Percentiles rank a stretch among this genome's conserved stretches.
These are phyloP conservation scores for Paecilomyces sp. DNA, from an alignment of 2,329 filamentous ascomycete species.

Conservation along the genomic window DNA sequence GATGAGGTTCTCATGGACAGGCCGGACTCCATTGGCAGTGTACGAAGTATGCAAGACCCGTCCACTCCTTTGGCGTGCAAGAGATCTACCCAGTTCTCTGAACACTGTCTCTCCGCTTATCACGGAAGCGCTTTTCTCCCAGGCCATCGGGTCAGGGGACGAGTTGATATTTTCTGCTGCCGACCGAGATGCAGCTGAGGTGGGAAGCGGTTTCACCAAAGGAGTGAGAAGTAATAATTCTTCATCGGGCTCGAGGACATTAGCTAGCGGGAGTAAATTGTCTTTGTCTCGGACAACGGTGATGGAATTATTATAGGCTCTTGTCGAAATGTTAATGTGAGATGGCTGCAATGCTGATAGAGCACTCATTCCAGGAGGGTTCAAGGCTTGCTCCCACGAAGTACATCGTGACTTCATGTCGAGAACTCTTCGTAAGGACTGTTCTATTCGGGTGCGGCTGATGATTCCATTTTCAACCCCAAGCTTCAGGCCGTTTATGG, in stretches of 20 bases:
- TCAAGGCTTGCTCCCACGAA: slow-evolving; percentile 84
- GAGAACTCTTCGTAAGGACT: slow-evolving; percentile 72
- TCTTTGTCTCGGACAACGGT: slow-evolving; percentile 88
- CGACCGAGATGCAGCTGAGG: slow-evolving; percentile 72
- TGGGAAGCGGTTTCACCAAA: slow-evolving; percentile 83
- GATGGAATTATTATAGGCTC: slow-evolving; percentile 86
- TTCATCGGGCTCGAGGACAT: slow-evolving; percentile 73
- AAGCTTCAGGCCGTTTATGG: slow-evolving; percentile 80
- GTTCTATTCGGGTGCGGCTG: slow-evolving; percentile 67
- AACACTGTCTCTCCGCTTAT: slow-evolving; percentile 95
- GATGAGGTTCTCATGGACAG: slow-evolving; percentile 89
- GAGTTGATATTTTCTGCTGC: slow-evolving; percentile 43
- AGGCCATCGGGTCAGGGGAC: slow-evolving; percentile 48
- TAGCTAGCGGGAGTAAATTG: slow-evolving; percentile 72
- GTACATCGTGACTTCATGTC: slow-evolving; percentile 78
- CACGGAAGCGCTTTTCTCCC: slow-evolving; percentile 55
- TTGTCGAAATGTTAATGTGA: slow-evolving; percentile 73
- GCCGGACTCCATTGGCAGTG: slow-evolving; percentile 83
- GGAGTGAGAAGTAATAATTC: slow-evolving; percentile 86
- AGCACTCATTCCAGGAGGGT: slow-evolving; percentile 70
- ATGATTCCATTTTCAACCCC: slow-evolving; percentile 89
- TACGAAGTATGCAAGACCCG: slow-evolving; percentile 91
- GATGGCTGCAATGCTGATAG: slow-evolving; percentile 74
- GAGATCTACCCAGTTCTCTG: slow-evolving; percentile 73
- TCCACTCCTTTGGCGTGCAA: slow-evolving; percentile 79